Evolutionary conservation across 805 yeast species (phyloP).

Genomic region (Maudiozyma pseudohumilis): DNA sequence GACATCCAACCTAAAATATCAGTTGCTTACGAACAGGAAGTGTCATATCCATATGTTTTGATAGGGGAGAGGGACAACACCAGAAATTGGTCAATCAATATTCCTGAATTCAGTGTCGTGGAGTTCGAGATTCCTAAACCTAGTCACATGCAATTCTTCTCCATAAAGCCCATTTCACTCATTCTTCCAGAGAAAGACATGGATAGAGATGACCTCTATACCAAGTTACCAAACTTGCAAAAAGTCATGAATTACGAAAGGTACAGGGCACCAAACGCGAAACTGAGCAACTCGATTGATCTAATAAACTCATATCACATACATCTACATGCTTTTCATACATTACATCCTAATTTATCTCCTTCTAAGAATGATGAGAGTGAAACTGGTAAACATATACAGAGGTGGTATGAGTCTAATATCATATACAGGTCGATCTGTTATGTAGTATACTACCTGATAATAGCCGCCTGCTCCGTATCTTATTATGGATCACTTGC

Average conservation of each 20-base stretch:
- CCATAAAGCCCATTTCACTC: constrained; percentile 62
- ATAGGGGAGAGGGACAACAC: constrained; percentile 1
- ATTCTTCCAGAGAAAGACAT: constrained; percentile 33
- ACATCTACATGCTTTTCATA: constrained; percentile 13
- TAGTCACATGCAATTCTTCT: constrained; percentile 62
- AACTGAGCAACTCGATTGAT: constrained; percentile 12
- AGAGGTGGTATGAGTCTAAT: constrained; percentile 2
- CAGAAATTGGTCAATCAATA: constrained; percentile 6
- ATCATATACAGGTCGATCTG: constrained; percentile 1
- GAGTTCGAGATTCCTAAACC: constrained; percentile 66
- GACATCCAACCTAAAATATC: constrained; percentile 3
- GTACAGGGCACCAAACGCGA: constrained; percentile 8
- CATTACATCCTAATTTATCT: constrained; percentile 7
- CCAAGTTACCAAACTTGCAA: constrained; percentile 7
- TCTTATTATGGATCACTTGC: constrained; percentile 13
- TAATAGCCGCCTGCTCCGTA: constrained; percentile 7
- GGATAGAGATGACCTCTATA: constrained; percentile 18
- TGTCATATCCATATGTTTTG: constrained; percentile 10
- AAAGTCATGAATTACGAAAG: constrained; percentile 10
- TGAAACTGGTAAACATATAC: background rate
- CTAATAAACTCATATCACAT: constrained; percentile 19
- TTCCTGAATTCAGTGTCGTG: constrained; percentile 29
- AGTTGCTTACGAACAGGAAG: background rate
- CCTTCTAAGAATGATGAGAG: background rate
- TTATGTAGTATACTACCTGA: constrained; percentile 4